These are phyloP conservation scores for Epichloe sylvatica DNA, from an alignment of 2,329 filamentous ascomycete genomes.

Conservation along the genomic window DNA sequence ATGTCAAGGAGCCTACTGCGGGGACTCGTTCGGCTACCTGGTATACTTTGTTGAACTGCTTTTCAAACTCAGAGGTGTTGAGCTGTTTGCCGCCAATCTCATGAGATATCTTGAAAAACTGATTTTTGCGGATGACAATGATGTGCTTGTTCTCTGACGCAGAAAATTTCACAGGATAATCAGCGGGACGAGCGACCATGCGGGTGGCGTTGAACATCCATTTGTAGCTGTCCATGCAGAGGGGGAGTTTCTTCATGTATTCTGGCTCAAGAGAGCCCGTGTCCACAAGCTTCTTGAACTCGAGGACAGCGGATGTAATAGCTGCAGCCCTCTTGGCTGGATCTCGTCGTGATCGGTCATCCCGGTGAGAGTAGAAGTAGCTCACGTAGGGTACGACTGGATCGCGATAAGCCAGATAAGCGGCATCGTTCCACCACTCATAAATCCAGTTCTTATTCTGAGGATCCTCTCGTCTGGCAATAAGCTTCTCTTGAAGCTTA, in stretches of 20 bases:
- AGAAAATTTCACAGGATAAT: slow-evolving; percentile 72
- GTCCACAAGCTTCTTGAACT: slow-evolving; percentile 93
- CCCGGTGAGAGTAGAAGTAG: slow-evolving; percentile 98
- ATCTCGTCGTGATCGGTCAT: slow-evolving; percentile 76
- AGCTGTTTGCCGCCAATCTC: slow-evolving; percentile 73
- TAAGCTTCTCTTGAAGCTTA: slow-evolving; percentile 74
- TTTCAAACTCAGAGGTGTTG: slow-evolving; percentile 77
- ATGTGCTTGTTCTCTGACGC: slow-evolving; percentile 71
- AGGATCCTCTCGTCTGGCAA: slow-evolving; percentile 66
- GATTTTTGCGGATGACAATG: slow-evolving; percentile 83
- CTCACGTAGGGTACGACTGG: slow-evolving; percentile 95
- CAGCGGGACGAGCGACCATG: slow-evolving; percentile 66
- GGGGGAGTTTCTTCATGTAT: slow-evolving; percentile 95
- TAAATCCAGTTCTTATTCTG: slow-evolving; percentile 85
- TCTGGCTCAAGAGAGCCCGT: slow-evolving; percentile 74
- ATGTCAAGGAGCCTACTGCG: slow-evolving; percentile 72
- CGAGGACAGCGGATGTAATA: slow-evolving; percentile 69
- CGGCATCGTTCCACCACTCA: slow-evolving; percentile 96
- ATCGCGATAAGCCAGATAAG: slow-evolving; percentile 86
- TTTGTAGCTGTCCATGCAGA: slow-evolving; percentile 96
- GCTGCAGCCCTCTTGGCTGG: slow-evolving; percentile 88
- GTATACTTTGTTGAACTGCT: slow-evolving; percentile 77
- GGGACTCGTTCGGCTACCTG: slow-evolving; percentile 56
- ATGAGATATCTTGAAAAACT: slow-evolving; percentile 85
- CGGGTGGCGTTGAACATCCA: slow-evolving; percentile 97